A percentile compares a stretch with the other conserved stretches of the same genome.
Evolutionary conservation across 768 basidiomycete species (phyloP).

Genomic region (Mycena vitilis): DNA sequence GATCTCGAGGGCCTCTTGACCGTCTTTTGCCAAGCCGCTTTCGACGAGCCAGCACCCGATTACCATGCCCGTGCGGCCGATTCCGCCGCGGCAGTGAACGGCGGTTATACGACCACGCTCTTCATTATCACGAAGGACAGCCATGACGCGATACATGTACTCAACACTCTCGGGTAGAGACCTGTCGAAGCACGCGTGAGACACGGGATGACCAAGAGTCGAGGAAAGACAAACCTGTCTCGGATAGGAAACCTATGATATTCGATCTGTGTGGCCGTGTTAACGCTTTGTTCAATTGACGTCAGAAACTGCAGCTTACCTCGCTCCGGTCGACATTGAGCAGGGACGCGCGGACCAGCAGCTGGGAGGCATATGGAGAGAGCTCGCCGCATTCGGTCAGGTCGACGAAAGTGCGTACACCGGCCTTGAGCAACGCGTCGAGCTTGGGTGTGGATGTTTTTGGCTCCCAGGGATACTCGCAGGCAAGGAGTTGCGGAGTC

Average conservation of each 20-base stretch:
- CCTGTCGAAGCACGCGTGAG: constrained; percentile 55
- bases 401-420: constrained; percentile 86
- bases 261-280: constrained; percentile 50
- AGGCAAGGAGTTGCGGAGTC: constrained; percentile 75
- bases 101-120: constrained; percentile 69
- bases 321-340: constrained; percentile 63
- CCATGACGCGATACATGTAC: constrained; percentile 69
- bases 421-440: constrained; percentile 76
- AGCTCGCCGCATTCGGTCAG: constrained; percentile 87
- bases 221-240: neutral
- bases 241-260: constrained; percentile 86
- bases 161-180: constrained; percentile 69
- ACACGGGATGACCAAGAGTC: neutral
- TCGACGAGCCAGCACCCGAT: constrained; percentile 59
- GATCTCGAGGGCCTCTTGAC: constrained; percentile 29
- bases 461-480: constrained; percentile 85
- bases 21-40: constrained; percentile 50
- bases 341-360: constrained; percentile 62
- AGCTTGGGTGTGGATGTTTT: constrained; percentile 72
- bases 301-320: constrained; percentile 23
- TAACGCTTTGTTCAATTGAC: constrained; percentile 53
- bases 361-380: constrained; percentile 67
- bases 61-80: constrained; percentile 73
- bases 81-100: constrained; percentile 85
- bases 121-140: constrained; percentile 70